Evolutionary conservation across 2,329 filamentous ascomycete genomes (phyloP), one percentile per base, ranked within the genome.

Genomic region (Penicillium sp.): DNA sequence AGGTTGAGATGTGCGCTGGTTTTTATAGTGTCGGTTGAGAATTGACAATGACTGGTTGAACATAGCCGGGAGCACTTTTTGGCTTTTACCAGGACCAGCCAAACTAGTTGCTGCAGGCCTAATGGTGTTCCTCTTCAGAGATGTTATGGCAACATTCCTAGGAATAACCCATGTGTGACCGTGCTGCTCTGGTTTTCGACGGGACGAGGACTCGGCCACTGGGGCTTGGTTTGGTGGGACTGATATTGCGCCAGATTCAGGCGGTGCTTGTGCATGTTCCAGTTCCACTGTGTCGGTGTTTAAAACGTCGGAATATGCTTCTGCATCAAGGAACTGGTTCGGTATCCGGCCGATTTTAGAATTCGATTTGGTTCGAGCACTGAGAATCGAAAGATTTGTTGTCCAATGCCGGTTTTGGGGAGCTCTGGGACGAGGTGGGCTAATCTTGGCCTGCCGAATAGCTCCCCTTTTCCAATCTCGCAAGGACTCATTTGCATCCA

Each of bases 401-500:
- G 49, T 42, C 37, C 67, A 57, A 51, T 72, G 62, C 49, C 64
- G 67, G 48, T 67, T 62, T 31, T 60, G 66, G n/a, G 55, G 61
- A 56, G 57, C 57, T 49, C 56, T 67, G 25, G 63, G 19, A 54
- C 47, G 63, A 31, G 62, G 54, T 29, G 47, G 58, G 45, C 60
- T 56, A 46, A 67, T 58, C 23, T 61, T 68, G 2, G 64, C 65
- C 56, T 71, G 73, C 23, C 61, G 65, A 43, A 81, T 73, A 19
- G 62, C 70, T 19, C 84, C 83, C 37, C 70, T 69, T 62, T 71
- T 78, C 85, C 84, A 86, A 56, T 80, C 74, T 46, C 68, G 71
- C 50, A 87, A 72, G 3, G 77, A 75, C 33, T 67, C 62, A 50
- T 79, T 81, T 8, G 82, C 82, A 64, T 87, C 84, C 48, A 77